Base-by-base conservation (phyloP, 2,329 filamentous ascomycete species). In the Sclerotinia glacialis region DNA sequence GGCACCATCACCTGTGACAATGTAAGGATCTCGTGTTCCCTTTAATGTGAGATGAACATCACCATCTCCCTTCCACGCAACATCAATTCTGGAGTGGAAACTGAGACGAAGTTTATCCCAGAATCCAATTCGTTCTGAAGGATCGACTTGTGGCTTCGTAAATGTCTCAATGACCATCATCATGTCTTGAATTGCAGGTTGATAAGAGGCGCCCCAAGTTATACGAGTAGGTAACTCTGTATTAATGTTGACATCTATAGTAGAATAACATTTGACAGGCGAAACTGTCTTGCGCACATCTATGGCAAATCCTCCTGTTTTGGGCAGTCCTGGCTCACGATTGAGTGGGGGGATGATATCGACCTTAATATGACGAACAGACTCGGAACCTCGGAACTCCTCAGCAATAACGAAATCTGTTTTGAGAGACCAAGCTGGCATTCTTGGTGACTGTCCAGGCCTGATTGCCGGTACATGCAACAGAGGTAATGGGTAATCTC, bases 91-190 rank as follows among this genome's bases (percentile, higher is more conserved):
- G 1, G 96, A 98, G 78, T 99, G 95, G 77, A 97, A 96, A 73
- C 89, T 93, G 47, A 99, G 83, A 65, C 95, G 85, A 62, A 99
- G 93, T 82, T 99, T 99, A 79, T 99, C 95, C 95, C 95, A 99
- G 80, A 99, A 99, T 3, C 95, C 95, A 56, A 96, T 92, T 66
- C 90, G 85, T 71, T 99, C 96, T 0, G 95, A 98, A 1, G 91
- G 90, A 77, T 99, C 96, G 37, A 97, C 83, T 70, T 94, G 93
- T 9, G 94, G 92, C 76, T 99, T 99, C 0, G 94, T 97, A 77
- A 99, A 98, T 2, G 91, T 94, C 78, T 99, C 95, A 69, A 99
- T 91, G 34, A 93, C 93, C 85, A 98, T 97, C 95, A 99, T 99
- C 90, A 98, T 97, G 75, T 99, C 96, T 77, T 99, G 95, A 59